Evolutionary conservation across 2,329 filamentous ascomycete species (phyloP).

Genomic region (Beauveria medogensis): DNA sequence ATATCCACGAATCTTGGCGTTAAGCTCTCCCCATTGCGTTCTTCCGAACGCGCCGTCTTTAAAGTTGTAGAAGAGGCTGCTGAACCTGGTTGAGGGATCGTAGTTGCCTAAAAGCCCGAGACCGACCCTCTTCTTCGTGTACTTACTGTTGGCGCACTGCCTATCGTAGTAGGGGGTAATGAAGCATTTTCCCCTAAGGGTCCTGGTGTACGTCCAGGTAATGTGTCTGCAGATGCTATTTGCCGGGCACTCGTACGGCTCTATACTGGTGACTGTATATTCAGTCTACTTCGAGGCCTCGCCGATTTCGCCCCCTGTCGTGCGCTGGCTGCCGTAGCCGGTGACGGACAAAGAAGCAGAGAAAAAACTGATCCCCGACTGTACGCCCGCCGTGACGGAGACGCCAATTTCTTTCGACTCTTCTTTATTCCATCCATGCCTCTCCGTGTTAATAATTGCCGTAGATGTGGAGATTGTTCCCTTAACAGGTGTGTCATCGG

Average conservation of each 20-base stretch:
- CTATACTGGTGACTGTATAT: not conserved
- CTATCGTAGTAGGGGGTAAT: not conserved
- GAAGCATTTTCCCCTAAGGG: not conserved
- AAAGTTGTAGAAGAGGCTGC: not conserved
- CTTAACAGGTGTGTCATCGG: not conserved
- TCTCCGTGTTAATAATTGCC: not conserved
- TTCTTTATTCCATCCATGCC: not conserved
- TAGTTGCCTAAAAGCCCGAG: not conserved
- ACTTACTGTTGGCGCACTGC: not conserved
- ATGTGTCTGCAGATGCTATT: not conserved
- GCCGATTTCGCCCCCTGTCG: not conserved
- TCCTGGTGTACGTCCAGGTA: not conserved
- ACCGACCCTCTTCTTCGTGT: not conserved
- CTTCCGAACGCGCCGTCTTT: not conserved
- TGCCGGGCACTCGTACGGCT: not conserved
- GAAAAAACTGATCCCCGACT: not conserved
- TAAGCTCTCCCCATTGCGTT: not conserved
- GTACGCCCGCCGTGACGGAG: not conserved
- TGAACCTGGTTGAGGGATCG: not conserved
- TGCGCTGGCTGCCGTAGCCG: not conserved
- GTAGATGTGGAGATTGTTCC: not conserved
- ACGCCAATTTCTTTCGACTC: not conserved
- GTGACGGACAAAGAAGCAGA: not conserved
- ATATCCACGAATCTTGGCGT: not conserved
- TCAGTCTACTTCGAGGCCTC: not conserved